A percentile compares a stretch with the other conserved stretches of the same genome.
These are phyloP conservation scores for Ilyonectria sp. DNA, from an alignment of 2,329 filamentous ascomycete species.

Conservation along the genomic window DNA sequence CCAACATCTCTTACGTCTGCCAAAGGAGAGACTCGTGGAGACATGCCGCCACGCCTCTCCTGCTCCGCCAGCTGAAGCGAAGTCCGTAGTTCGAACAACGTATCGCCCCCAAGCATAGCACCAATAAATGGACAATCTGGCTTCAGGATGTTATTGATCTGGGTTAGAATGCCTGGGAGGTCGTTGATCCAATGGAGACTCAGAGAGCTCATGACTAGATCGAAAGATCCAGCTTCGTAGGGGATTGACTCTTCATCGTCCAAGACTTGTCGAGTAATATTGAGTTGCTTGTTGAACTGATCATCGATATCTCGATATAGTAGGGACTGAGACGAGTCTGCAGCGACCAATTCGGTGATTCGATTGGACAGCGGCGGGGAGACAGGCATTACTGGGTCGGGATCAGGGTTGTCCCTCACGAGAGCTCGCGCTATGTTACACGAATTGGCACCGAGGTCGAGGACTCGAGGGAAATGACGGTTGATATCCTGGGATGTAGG, in stretches of 20 bases:
- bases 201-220: slow-evolving; percentile 90
- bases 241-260: slow-evolving; percentile 81
- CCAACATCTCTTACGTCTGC: slow-evolving; percentile 95
- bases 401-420: slow-evolving; percentile 78
- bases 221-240: slow-evolving; percentile 83
- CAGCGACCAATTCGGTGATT: slow-evolving; percentile 82
- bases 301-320: slow-evolving; percentile 85
- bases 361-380: slow-evolving; percentile 78
- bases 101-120: slow-evolving; percentile 97
- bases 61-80: slow-evolving; percentile 93
- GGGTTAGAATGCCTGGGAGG: slow-evolving; percentile 85
- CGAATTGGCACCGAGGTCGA: slow-evolving; percentile 95
- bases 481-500: slow-evolving; percentile 83
- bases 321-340: slow-evolving; percentile 83
- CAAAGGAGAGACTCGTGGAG: slow-evolving; percentile 90
- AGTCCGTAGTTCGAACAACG: slow-evolving; percentile 92
- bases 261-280: slow-evolving; percentile 83
- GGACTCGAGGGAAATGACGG: slow-evolving; percentile 84
- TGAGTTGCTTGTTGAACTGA: slow-evolving; percentile 81
- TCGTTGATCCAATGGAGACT: slow-evolving; percentile 99
- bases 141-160: slow-evolving; percentile 90
- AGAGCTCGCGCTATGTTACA: slow-evolving; percentile 93
- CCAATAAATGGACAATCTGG: slow-evolving; percentile 93
- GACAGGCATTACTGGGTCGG: slow-evolving; percentile 67
- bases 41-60: slow-evolving; percentile 91